Conservation (phyloP, 2,329 filamentous ascomycete genomes). For the Colletotrichum acutatum region DNA sequence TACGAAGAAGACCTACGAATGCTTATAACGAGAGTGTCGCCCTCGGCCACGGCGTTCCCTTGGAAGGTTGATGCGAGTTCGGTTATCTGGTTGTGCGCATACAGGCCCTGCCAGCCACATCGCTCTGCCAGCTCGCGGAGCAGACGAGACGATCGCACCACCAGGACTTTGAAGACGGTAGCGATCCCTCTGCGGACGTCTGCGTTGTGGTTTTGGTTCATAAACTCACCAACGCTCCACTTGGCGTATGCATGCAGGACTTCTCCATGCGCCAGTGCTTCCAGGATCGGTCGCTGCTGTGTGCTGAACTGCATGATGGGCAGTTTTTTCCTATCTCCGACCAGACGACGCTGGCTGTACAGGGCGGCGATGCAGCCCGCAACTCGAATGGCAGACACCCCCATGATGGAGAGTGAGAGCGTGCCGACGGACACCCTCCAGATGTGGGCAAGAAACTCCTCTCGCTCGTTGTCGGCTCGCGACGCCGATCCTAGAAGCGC, state of each 20-base stretch:
- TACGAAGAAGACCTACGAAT: conserved; percentile 40
- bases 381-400: conserved; percentile 32
- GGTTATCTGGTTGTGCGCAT: conserved; percentile 39
- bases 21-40: conserved; percentile 41
- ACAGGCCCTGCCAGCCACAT: conserved; percentile 44
- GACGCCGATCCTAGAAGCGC: conserved; percentile 43
- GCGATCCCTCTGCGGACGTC: conserved; percentile 31
- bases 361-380: conserved; percentile 37
- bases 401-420: conserved; percentile 38
- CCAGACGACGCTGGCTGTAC: conserved; percentile 37
- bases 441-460: conserved; percentile 42
- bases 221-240: conserved; percentile 30
- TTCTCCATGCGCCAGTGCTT: conserved; percentile 34
- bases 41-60: conserved; percentile 42
- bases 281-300: conserved; percentile 41
- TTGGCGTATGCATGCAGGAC: conserved; percentile 39
- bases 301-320: conserved; percentile 37
- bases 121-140: conserved; percentile 41
- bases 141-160: conserved; percentile 1
- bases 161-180: conserved; percentile 28
- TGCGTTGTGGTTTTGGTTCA: not conserved
- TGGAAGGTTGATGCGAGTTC: conserved; percentile 36
- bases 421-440: conserved; percentile 41
- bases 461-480: conserved; percentile 35
- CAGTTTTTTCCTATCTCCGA: not conserved